These are phyloP conservation scores for Geosmithia flava DNA, from an alignment of 2,329 filamentous ascomycete species.

Conservation along the genomic window DNA sequence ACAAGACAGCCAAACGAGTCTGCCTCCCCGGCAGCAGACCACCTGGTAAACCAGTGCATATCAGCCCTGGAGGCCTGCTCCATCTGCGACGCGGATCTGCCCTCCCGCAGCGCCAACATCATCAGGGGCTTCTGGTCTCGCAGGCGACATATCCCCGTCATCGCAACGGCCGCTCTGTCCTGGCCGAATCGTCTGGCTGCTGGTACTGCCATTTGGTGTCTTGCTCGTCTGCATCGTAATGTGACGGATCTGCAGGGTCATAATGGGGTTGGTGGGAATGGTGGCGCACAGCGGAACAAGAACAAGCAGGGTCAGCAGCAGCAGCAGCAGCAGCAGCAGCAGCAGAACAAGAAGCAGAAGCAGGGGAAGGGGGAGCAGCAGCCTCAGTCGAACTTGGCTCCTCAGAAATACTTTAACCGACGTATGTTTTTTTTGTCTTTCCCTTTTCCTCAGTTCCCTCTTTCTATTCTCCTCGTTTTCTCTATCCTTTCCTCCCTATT, in stretches of 20 bases:
- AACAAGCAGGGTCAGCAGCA: neutral
- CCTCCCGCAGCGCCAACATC: slow-evolving; percentile 29
- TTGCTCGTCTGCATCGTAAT: slow-evolving; percentile 29
- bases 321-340: neutral
- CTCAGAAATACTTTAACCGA: neutral
- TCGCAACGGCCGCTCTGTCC: slow-evolving; percentile 26
- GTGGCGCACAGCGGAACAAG: too few species aligned
- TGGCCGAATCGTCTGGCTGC: slow-evolving; percentile 33
- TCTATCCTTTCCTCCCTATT: neutral
- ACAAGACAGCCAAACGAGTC: neutral
- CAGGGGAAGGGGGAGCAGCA: neutral
- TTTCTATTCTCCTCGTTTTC: neutral
- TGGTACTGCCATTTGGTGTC: slow-evolving; percentile 35
- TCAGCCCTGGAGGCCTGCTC: slow-evolving; percentile 26
- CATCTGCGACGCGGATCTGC: slow-evolving; percentile 35
- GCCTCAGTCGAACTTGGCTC: neutral
- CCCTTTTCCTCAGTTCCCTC: neutral
- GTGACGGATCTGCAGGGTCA: neutral
- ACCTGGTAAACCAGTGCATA: slow-evolving; percentile 9
- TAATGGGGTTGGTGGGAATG: too few species aligned
- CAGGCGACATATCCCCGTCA: slow-evolving; percentile 20
- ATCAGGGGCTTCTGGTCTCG: slow-evolving; percentile 36
- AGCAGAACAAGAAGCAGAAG: neutral
- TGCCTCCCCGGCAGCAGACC: neutral
- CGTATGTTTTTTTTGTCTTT: neutral